Evolutionary conservation across 2,329 filamentous ascomycete species (phyloP).

Genomic region (Talaromyces pinophilus): DNA sequence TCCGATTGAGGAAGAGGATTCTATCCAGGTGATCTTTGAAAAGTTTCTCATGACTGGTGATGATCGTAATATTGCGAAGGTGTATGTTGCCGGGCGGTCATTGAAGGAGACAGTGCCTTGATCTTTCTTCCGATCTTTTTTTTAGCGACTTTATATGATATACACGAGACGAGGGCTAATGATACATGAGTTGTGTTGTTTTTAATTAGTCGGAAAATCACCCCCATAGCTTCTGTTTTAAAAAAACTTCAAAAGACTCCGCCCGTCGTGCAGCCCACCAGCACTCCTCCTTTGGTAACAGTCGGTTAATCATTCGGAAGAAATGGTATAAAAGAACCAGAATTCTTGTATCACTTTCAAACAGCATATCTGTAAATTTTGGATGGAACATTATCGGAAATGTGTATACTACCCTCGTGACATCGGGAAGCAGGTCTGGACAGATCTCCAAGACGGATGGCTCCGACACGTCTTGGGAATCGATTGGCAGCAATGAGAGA

Average conservation of each 20-base stretch:
- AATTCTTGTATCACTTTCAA: constrained; percentile 10
- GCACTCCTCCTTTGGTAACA: constrained; percentile 17
- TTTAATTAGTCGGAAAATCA: neutral
- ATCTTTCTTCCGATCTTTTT: neutral
- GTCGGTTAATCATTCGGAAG: constrained; percentile 2
- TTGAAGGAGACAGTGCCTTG: constrained; percentile 30
- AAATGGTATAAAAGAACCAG: constrained; percentile 18
- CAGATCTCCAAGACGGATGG: constrained; percentile 6
- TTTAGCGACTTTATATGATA: neutral
- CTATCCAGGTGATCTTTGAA: constrained; percentile 53
- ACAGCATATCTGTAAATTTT: constrained; percentile 10
- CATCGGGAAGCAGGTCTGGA: constrained; percentile 12
- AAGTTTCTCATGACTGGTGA: constrained; percentile 68
- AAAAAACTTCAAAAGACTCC: neutral
- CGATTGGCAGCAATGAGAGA: constrained; percentile 16
- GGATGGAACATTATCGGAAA: constrained; percentile 16
- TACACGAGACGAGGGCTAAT: neutral
- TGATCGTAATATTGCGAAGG: constrained; percentile 60
- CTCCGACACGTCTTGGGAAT: neutral
- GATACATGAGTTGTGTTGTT: neutral
- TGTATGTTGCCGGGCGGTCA: constrained; percentile 55
- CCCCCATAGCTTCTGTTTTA: constrained; percentile 14
- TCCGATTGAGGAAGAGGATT: constrained; percentile 55
- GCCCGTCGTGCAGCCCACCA: constrained; percentile 18
- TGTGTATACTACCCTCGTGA: constrained; percentile 13